Evolutionary conservation across 345 rosid genomes (phyloP), one percentile per base, ranked within the genome.

Genomic region (Capsella bursapastoris): DNA sequence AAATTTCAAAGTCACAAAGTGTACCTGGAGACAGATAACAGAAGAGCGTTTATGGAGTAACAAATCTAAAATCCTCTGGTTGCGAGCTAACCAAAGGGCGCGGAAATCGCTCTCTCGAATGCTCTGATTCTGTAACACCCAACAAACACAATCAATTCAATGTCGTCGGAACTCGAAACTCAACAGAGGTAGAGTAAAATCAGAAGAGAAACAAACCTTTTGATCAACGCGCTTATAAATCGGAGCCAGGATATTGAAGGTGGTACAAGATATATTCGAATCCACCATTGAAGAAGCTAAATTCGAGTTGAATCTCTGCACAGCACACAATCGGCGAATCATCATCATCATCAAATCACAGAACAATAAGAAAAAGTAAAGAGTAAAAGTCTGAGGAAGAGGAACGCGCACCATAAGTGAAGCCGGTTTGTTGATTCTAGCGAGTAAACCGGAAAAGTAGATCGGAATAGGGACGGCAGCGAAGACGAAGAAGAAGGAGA

Each of bases 211-310:
- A 57, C 1, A 18, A 49, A 87, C 97, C 85, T 84, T 78, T 14
- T 78, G 81, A 69, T 88, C 97, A 31, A 87, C 73, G 16, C 92
- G 83, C 80, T 89, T 91, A 63, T 89, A 91, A 62, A 87, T 89
- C 37, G 97, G 97, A 79, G 97, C 97, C 52, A 91, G 73, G 49
- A 91, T 83, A 66, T 91, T 91, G 80, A 91, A 91, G 74, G 97
- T 91, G 10, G 94, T 91, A 66, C 92, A 90, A 31, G 97, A 84
- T 25, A 90, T 53, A 57, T 77, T 79, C 44, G 82, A 82, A 22
- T 79, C 86, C 10, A 40, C 81, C 79, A 71, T 69, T 8, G 75
- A 57, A 22, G 71, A 52, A 22, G 71, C 83, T 16, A 72, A 25
- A 66, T 74, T 77, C 6, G 89, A 74, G 79, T 70, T 78, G 12